Conservation (phyloP, 768 basidiomycete genomes). For the Jaapia argillacea region DNA sequence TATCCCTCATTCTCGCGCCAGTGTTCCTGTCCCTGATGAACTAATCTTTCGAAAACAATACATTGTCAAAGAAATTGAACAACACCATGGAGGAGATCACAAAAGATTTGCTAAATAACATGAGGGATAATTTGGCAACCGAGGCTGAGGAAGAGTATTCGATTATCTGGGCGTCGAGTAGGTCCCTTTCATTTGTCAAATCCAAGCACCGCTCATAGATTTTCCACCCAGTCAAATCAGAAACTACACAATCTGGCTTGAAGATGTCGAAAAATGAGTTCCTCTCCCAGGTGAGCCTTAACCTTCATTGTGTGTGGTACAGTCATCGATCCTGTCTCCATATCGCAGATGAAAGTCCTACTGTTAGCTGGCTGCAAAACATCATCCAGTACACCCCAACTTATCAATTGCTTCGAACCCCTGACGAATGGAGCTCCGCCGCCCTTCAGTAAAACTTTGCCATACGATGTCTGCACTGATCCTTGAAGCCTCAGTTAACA, state of each 20-base stretch:
- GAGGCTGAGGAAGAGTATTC: not conserved
- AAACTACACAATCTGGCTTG: conserved; percentile 19
- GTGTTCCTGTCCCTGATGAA: conserved; percentile 9
- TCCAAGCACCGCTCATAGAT: not conserved
- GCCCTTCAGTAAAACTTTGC: conserved; percentile 15
- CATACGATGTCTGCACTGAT: conserved; percentile 3
- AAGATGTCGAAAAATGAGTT: conserved; percentile 32
- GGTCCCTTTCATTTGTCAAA: not conserved
- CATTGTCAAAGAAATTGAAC: not conserved
- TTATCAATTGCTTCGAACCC: not conserved
- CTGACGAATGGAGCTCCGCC: not conserved
- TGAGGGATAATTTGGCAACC: not conserved
- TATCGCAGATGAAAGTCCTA: conserved; percentile 25
- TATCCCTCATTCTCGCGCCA: not conserved
- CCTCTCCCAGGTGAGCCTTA: conserved; percentile 21
- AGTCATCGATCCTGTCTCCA: conserved; percentile 2
- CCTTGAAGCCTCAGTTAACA: too few relatives aligned
- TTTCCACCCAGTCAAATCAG: conserved; percentile 12
- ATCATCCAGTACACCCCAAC: conserved; percentile 25
- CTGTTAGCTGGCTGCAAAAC: conserved; percentile 42
- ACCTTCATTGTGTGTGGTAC: conserved; percentile 11
- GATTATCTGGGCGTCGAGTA: not conserved
- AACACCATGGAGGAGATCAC: not conserved
- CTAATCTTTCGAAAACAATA: not conserved
- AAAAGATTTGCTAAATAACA: not conserved